A percentile compares a stretch with the other conserved stretches of the same genome.
phyloP scores from a whole-genome alignment of 164 flowering plant species.

The Aristolochia contorta region DNA sequence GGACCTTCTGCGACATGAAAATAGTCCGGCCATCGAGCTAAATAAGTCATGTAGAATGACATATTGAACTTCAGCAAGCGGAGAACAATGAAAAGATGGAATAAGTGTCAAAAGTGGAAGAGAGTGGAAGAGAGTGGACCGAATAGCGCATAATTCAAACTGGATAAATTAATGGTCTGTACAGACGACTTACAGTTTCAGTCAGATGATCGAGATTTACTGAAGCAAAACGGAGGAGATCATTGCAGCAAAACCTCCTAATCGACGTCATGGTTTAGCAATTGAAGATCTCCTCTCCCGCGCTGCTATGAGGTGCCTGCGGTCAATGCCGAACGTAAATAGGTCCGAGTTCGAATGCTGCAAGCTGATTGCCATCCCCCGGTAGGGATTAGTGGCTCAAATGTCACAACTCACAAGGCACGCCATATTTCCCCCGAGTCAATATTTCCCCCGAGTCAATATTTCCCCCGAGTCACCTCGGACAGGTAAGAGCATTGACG shows the following conservation, averaged over 20 bases:
- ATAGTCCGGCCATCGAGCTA: slow-evolving; percentile 95
- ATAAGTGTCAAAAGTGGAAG: neutral
- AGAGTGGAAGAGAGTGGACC: no score
- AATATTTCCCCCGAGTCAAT: neutral
- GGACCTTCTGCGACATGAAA: slow-evolving; percentile 91
- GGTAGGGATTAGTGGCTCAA: no score
- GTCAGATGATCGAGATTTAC: slow-evolving; percentile 88
- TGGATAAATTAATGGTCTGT: neutral
- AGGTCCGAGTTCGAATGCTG: neutral
- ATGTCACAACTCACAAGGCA: no score
- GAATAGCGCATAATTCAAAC: neutral
- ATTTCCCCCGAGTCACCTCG: neutral
- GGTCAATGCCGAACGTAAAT: neutral
- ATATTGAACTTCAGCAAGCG: slow-evolving; percentile 63
- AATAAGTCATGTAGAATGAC: slow-evolving; percentile 96
- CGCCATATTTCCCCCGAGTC: neutral
- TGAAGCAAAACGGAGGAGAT: slow-evolving; percentile 75
- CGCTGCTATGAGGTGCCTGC: no score
- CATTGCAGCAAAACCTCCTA: slow-evolving; percentile 83
- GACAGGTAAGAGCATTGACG: no score
- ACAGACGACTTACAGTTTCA: slow-evolving; percentile 46
- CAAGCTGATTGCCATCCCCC: no score
- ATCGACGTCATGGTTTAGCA: slow-evolving; percentile 57
- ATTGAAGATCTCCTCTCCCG: neutral
- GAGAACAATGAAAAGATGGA: neutral